A percentile compares a stretch with the other conserved stretches of the same genome.
phyloP scores from a whole-genome alignment of 148 eudicot genomes.

The Rhododendron henanense region DNA sequence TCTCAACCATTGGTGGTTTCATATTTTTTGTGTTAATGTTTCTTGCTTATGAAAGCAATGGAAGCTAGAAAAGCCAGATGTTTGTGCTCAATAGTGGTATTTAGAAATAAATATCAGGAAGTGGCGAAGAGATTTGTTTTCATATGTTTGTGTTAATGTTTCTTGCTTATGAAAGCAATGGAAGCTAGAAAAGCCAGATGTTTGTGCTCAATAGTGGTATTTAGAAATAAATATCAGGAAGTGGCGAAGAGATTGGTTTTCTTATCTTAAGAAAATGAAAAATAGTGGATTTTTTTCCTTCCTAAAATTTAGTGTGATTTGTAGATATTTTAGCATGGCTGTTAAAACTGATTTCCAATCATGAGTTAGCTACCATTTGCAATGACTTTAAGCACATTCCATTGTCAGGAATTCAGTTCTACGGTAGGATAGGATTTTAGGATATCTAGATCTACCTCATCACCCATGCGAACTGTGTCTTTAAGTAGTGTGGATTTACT shows the following conservation, averaged over 20 bases:
- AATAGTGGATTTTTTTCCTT: not conserved
- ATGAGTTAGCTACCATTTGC: too few relatives aligned
- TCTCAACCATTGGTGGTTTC: too few relatives aligned
- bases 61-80: not conserved
- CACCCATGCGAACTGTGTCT: not conserved
- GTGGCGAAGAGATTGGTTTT: not conserved
- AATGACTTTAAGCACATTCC: not conserved
- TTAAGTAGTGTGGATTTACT: not conserved
- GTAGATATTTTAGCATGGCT: not conserved
- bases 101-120: not conserved
- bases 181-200: not conserved
- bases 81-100: not conserved
- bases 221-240: not conserved
- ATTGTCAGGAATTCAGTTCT: not conserved
- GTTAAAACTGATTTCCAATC: not conserved
- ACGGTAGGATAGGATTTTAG: not conserved
- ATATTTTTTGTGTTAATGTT: not conserved
- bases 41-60: not conserved
- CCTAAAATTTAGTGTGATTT: not conserved
- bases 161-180: not conserved
- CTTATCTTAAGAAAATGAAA: not conserved
- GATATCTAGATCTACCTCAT: not conserved
- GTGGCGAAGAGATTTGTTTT: not conserved
- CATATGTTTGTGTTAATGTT: not conserved
- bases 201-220: not conserved